Base-by-base conservation (phyloP, 345 rosid species). In the Acer yangbiense region DNA sequence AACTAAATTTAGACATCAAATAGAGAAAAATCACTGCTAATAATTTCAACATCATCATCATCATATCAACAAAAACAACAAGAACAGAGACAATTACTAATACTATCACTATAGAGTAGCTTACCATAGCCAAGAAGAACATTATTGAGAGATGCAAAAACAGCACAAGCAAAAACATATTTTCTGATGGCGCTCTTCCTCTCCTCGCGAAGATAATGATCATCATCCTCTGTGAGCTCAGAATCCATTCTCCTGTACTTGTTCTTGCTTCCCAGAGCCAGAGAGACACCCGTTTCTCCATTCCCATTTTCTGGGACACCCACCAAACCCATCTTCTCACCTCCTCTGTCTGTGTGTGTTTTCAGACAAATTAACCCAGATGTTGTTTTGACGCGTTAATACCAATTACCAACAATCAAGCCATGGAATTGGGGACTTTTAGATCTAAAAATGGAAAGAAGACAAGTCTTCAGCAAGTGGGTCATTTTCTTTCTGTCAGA, bases 51-150 rank as follows among this genome's bases (percentile, higher is more conserved):
- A 25, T 25, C 27, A 25, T 25, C 27, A 25, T 25, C 27, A 25
- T 25, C 27, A 25, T 25, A 25, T 25, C 27, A 25, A 25, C 27
- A 25, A 25, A 1, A 25, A 25, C 27, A 25, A 72, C 57, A 69
- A 13, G 64, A 63, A 35, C 58, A 61, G 65, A 39, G 52, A 14
- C 55, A 63, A 54, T 13, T 4, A 50, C 4, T 29, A 46, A 5
- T 1, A 60, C 9, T 64, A 9, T 25, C 20, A 35, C 7, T 4
- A 27, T 57, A 13, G 55, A 57, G 39, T 41, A 62, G 61, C 76
- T 86, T 74, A 93, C 98, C 97, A 76, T 95, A 95, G 32, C 98
- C 98, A 70, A 93, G 98, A 84, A 93, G 94, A 81, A 95, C 98
- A 76, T 86, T 86, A 82, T 89, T 93, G 72, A 95, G 88, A 35